Conservation (phyloP, 1,139 yeast genomes). For the Sugiyamaella paludigena region DNA sequence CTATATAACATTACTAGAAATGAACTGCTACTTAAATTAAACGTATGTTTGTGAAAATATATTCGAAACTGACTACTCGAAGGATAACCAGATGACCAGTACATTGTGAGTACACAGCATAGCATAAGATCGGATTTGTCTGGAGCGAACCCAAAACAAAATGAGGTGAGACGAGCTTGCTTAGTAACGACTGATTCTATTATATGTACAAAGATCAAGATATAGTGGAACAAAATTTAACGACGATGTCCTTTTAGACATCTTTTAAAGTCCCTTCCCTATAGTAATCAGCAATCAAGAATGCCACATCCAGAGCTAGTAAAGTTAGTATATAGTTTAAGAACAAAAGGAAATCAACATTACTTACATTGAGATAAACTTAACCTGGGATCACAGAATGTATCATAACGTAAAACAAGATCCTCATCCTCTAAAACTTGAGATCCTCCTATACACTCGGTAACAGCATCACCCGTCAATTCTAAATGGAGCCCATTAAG, state of each 20-base stretch:
- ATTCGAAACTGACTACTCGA: too few relatives aligned
- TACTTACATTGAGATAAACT: conserved; percentile 37
- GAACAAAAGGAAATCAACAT: not conserved
- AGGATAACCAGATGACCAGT: too few relatives aligned
- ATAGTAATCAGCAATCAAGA: conserved; percentile 42
- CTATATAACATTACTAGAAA: too few relatives aligned
- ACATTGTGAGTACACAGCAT: too few relatives aligned
- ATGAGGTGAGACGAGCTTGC: too few relatives aligned
- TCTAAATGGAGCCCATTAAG: conserved; percentile 46
- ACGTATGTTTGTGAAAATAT: too few relatives aligned
- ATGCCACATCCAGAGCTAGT: conserved; percentile 42
- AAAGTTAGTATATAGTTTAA: conserved; percentile 1
- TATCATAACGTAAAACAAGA: conserved; percentile 41
- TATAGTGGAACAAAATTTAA: not conserved
- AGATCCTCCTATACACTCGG: conserved; percentile 48
- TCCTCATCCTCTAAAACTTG: conserved; percentile 43
- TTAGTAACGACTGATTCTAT: too few relatives aligned
- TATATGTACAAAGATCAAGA: too few relatives aligned
- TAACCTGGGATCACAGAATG: conserved; percentile 46
- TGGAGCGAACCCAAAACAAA: too few relatives aligned
- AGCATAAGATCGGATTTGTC: too few relatives aligned
- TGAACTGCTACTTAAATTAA: too few relatives aligned
- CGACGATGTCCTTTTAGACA: not conserved
- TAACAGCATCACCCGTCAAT: conserved; percentile 46
- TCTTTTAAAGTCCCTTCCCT: conserved; percentile 20